A percentile compares a stretch with the other conserved stretches of the same genome.
phyloP scores from a whole-genome alignment of 2,329 filamentous ascomycete genomes.

The Aspergillus pseudoglaucus region DNA sequence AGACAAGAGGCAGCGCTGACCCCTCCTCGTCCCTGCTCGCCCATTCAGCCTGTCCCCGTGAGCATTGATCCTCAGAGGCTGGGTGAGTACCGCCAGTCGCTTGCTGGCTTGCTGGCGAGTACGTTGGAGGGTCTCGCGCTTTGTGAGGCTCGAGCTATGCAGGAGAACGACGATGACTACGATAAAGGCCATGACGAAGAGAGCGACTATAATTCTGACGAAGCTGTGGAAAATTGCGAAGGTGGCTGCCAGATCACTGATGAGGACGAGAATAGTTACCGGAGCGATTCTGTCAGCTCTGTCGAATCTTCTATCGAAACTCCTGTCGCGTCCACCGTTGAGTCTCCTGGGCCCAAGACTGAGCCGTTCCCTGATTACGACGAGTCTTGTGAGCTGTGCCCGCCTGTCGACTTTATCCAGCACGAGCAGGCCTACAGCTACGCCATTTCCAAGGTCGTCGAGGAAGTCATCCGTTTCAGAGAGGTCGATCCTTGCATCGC shows the following conservation, averaged over 20 bases:
- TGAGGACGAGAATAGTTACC: not conserved
- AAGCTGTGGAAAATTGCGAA: no score
- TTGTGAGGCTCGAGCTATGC: not conserved
- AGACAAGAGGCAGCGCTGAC: no score
- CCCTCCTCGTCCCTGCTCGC: no score
- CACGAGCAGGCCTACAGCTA: constrained; percentile 17
- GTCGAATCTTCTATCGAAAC: no score
- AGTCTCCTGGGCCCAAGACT: not conserved
- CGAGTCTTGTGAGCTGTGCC: constrained; percentile 8
- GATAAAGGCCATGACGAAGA: not conserved
- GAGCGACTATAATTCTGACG: not conserved
- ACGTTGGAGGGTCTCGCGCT: not conserved
- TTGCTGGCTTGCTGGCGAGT: not conserved
- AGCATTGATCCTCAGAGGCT: not conserved
- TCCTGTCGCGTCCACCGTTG: not conserved
- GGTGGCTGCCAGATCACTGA: not conserved
- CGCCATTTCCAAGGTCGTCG: constrained; percentile 17
- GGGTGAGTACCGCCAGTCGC: not conserved
- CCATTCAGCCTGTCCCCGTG: no score
- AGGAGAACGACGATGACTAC: not conserved
- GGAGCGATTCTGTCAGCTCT: no score
- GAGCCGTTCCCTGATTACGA: constrained; percentile 25
- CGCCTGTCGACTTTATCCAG: constrained; percentile 4
- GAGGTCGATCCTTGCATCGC: constrained; percentile 10
- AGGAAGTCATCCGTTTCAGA: constrained; percentile 12